These are phyloP conservation scores for Kalmanozyma brasiliensis DNA, from an alignment of 1,284 basidiomycete species.

Conservation along the genomic window DNA sequence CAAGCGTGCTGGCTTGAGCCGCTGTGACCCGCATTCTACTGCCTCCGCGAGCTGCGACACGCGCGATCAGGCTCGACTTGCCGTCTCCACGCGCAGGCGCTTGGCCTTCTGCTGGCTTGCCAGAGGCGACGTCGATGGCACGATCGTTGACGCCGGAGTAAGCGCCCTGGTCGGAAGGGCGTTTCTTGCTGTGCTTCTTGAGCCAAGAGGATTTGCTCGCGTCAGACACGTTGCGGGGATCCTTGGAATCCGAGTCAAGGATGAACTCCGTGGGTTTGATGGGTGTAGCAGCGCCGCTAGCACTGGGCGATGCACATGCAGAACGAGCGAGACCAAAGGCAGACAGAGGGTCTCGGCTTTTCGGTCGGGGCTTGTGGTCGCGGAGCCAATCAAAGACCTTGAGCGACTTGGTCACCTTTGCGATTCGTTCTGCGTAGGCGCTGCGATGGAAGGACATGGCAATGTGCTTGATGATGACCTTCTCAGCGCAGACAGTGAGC, in stretches of 20 bases:
- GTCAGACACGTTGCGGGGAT: conserved; percentile 13
- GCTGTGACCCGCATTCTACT: conserved; percentile 29
- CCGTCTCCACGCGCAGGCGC: conserved; percentile 44
- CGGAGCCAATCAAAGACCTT: conserved; percentile 77
- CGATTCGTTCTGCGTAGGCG: conserved; percentile 79
- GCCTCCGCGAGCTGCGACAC: conserved; percentile 31
- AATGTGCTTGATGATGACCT: conserved; percentile 63
- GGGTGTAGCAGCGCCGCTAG: conserved; percentile 37
- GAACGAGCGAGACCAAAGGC: conserved; percentile 70
- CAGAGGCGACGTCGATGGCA: conserved; percentile 38
- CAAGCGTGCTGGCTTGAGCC: conserved; percentile 47
- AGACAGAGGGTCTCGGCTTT: conserved; percentile 67
- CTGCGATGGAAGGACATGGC: conserved; percentile 75
- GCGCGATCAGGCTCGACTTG: conserved; percentile 39
- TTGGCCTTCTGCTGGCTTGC: conserved; percentile 35
- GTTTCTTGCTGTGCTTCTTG: conserved; percentile 59
- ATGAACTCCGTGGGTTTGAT: conserved; percentile 30
- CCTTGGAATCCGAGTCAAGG: conserved; percentile 14
- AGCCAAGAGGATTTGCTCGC: conserved; percentile 41
- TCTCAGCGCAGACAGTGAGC: conserved; percentile 60
- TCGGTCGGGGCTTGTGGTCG: conserved; percentile 75
- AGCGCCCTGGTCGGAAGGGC: conserved; percentile 33
- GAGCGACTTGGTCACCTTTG: conserved; percentile 73
- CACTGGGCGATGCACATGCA: conserved; percentile 31
- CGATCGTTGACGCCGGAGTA: conserved; percentile 16